These are phyloP conservation scores for Amaranthus tricolor DNA, from an alignment of 179 eudicot species.

Conservation along the genomic window DNA sequence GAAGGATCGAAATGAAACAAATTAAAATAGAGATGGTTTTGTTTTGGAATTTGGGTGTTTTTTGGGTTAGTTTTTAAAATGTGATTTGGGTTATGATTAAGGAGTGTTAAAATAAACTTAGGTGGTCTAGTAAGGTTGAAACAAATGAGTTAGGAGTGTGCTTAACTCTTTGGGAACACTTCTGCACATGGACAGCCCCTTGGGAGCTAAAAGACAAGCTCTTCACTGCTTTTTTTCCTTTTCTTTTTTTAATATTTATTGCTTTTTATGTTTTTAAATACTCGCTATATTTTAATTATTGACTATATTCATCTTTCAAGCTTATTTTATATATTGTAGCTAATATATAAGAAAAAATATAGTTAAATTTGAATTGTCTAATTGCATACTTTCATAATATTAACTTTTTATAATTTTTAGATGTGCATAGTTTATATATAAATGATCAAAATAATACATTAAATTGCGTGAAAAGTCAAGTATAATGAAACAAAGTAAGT, in stretches of 20 bases:
- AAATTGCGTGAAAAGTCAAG: no score
- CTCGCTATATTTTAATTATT: no score
- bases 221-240: conserved; percentile 4
- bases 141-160: conserved; percentile 48
- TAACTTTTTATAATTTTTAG: no score
- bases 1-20: not conserved
- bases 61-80: conserved; percentile 8
- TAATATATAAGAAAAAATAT: no score
- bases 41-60: conserved; percentile 10
- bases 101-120: conserved; percentile 27
- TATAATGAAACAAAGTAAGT: not conserved
- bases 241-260: not conserved
- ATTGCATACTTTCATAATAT: not conserved
- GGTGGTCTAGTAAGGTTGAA: conserved; percentile 54
- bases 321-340: no score
- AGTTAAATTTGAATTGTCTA: not conserved
- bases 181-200: conserved; percentile 60
- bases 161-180: conserved; percentile 42
- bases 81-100: not conserved
- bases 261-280: no score
- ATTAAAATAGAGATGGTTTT: not conserved
- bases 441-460: no score
- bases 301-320: no score
- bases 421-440: no score
- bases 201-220: conserved; percentile 48